Evolutionary conservation across 768 basidiomycete genomes (phyloP).

Genomic region (Holtermanniella nyarrowii): DNA sequence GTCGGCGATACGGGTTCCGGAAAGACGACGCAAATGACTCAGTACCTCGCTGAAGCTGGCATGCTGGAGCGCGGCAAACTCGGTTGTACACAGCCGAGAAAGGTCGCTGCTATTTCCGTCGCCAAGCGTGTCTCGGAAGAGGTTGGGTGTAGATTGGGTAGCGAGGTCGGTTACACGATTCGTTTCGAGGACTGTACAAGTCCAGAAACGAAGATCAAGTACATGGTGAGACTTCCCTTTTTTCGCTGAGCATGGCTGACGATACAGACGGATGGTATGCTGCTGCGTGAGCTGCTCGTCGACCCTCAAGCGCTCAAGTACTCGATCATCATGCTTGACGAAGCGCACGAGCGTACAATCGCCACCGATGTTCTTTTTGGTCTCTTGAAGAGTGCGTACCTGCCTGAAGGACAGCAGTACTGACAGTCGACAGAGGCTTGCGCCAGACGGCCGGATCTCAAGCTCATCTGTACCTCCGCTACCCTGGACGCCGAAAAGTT

Average conservation of each 20-base stretch:
- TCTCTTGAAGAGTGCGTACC: slow-evolving; percentile 64
- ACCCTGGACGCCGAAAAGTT: slow-evolving; percentile 99
- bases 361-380: slow-evolving; percentile 98
- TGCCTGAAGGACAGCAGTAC: slow-evolving; percentile 8
- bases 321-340: slow-evolving; percentile 94
- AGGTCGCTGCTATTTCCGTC: slow-evolving; percentile 98
- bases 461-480: slow-evolving; percentile 95
- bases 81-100: slow-evolving; percentile 96
- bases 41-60: slow-evolving; percentile 91
- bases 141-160: slow-evolving; percentile 91
- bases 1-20: slow-evolving; percentile 98
- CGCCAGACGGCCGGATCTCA: slow-evolving; percentile 86
- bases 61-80: slow-evolving; percentile 82
- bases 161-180: slow-evolving; percentile 96
- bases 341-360: slow-evolving; percentile 96
- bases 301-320: slow-evolving; percentile 89
- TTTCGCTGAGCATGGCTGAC: neutral
- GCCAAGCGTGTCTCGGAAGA: slow-evolving; percentile 98
- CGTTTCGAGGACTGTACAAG: slow-evolving; percentile 99
- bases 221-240: slow-evolving; percentile 53
- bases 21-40: slow-evolving; percentile 98
- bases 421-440: slow-evolving; percentile 61
- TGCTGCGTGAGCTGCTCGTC: slow-evolving; percentile 90
- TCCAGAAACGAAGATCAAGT: slow-evolving; percentile 97
- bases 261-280: slow-evolving; percentile 80